Conservation (phyloP, 371 early-diverging fungal species). For the Zancudomyces culisetae region DNA sequence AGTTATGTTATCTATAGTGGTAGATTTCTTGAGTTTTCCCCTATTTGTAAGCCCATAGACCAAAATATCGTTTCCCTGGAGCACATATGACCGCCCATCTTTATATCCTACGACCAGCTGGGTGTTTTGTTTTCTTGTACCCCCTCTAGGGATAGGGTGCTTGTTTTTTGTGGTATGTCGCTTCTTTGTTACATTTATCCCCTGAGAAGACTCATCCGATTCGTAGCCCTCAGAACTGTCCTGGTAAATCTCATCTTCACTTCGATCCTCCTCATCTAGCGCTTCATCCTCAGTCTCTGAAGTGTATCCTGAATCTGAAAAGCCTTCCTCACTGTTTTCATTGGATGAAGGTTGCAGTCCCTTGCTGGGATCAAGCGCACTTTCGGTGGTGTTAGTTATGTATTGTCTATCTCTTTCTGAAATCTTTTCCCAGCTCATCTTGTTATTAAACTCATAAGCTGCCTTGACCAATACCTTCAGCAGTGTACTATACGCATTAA, state of each 20-base stretch:
- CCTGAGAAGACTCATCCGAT: conserved; percentile 3
- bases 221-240: conserved; percentile 2
- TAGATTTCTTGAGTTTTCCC: conserved; percentile 38
- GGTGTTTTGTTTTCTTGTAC: conserved; percentile 23
- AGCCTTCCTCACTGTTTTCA: conserved; percentile 4
- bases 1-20: conserved; percentile 39
- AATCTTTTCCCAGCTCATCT: conserved; percentile 26
- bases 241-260: conserved; percentile 7
- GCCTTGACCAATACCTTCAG: conserved; percentile 36
- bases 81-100: conserved; percentile 61
- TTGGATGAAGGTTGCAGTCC: background rate
- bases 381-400: conserved; percentile 41
- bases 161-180: background rate
- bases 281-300: conserved; percentile 6
- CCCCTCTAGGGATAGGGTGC: background rate
- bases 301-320: conserved; percentile 4
- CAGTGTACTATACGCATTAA: conserved; percentile 24
- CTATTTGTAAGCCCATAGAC: conserved; percentile 54
- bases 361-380: conserved; percentile 26
- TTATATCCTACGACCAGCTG: conserved; percentile 56
- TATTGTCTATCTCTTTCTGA: conserved; percentile 33
- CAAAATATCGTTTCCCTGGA: conserved; percentile 65
- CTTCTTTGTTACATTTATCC: conserved; percentile 6
- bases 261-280: conserved; percentile 4
- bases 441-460: conserved; percentile 39